phyloP scores from a whole-genome alignment of 345 rosid species.

The Passiflora organensis region DNA sequence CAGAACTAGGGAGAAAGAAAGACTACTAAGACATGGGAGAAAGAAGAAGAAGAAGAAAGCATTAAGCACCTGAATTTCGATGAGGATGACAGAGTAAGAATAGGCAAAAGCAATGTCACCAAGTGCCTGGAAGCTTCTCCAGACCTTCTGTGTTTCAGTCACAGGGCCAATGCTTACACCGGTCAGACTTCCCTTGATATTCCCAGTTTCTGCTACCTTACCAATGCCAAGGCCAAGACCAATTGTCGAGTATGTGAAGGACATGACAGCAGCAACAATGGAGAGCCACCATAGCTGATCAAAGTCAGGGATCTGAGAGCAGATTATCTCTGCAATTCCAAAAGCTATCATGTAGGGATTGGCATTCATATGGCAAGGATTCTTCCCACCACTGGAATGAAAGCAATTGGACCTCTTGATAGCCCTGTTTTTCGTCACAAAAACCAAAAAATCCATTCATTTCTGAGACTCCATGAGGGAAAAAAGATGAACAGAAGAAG shows the following conservation, averaged over 20 bases:
- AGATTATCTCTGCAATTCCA: slow-evolving; percentile 45
- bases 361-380: slow-evolving; percentile 47
- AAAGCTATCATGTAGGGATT: slow-evolving; percentile 63
- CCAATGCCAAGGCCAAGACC: slow-evolving; percentile 82
- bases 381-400: slow-evolving; percentile 31
- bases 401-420: slow-evolving; percentile 54
- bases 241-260: slow-evolving; percentile 85
- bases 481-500: too few relatives aligned
- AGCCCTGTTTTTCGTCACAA: slow-evolving; percentile 46
- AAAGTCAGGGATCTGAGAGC: slow-evolving; percentile 82
- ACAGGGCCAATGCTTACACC: slow-evolving; percentile 60
- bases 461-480: too few relatives aligned
- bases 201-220: slow-evolving; percentile 58
- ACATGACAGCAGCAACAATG: slow-evolving; percentile 85
- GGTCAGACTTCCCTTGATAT: slow-evolving; percentile 60
- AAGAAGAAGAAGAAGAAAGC: background rate
- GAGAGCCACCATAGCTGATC: slow-evolving; percentile 93
- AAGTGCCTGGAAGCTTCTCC: slow-evolving; percentile 87
- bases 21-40: background rate
- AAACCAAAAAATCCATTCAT: background rate
- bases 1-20: too few relatives aligned
- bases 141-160: slow-evolving; percentile 57
- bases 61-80: slow-evolving; percentile 94
- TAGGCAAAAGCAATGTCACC: slow-evolving; percentile 94
- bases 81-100: slow-evolving; percentile 70